These are phyloP conservation scores for Aspergillus thermomutatus DNA, from an alignment of 2,329 filamentous ascomycete species.

Conservation along the genomic window DNA sequence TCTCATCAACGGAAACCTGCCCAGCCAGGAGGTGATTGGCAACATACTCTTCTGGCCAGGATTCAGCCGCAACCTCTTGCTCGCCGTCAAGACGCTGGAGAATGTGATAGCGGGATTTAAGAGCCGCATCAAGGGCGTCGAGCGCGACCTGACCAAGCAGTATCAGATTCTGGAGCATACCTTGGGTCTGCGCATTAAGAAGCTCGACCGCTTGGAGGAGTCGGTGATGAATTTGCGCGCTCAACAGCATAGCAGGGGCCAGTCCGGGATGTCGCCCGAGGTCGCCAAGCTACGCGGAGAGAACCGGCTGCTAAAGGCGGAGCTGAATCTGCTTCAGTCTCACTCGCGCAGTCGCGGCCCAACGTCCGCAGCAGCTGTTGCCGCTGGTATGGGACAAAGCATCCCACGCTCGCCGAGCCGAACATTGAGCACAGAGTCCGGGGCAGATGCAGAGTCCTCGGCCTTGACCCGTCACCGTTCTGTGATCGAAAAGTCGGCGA, in stretches of 20 bases:
- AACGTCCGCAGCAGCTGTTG: conserved; percentile 43
- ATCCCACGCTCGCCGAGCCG: conserved; percentile 28
- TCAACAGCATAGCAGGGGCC: conserved; percentile 26
- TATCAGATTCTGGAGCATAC: conserved; percentile 82
- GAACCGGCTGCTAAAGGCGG: conserved; percentile 58
- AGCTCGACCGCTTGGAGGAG: conserved; percentile 81
- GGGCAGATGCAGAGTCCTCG: conserved; percentile 35
- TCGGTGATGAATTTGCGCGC: conserved; percentile 63
- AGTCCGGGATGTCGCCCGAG: conserved; percentile 47
- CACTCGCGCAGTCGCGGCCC: conserved; percentile 56
- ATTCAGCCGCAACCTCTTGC: conserved; percentile 85
- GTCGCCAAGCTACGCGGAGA: conserved; percentile 57
- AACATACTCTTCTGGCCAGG: conserved; percentile 72
- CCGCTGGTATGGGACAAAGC: conserved; percentile 31
- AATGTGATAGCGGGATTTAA: conserved; percentile 74
- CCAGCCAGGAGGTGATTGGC: conserved; percentile 79
- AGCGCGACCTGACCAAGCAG: conserved; percentile 85
- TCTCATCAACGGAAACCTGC: conserved; percentile 81
- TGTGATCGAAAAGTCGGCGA: conserved; percentile 43
- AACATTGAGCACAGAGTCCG: conserved; percentile 18
- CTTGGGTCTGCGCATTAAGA: conserved; percentile 75
- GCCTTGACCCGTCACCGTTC: conserved; percentile 56
- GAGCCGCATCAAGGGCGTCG: conserved; percentile 75
- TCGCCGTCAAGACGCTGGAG: conserved; percentile 85
- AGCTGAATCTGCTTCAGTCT: conserved; percentile 65